Conservation (phyloP, 768 basidiomycete genomes). For the Pleurotus pulmonarius region DNA sequence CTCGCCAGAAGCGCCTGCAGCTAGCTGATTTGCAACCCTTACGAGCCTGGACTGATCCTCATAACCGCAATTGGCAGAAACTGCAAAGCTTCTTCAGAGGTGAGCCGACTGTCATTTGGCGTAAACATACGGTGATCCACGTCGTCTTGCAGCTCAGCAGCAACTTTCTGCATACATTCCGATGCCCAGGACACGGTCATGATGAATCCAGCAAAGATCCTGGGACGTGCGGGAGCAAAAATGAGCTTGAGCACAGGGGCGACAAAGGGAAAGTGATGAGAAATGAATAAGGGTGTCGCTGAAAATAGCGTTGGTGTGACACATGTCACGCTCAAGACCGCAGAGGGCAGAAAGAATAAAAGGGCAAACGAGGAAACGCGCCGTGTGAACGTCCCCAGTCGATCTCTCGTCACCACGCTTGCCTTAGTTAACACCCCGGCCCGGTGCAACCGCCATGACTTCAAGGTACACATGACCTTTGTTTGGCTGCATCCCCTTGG, state of each 20-base stretch:
- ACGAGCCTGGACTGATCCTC: neutral
- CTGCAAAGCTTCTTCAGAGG: neutral
- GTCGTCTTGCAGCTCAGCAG: slow-evolving; percentile 2
- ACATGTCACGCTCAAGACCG: slow-evolving; percentile 2
- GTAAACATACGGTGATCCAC: slow-evolving; percentile 1
- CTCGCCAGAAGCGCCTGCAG: slow-evolving; percentile 3
- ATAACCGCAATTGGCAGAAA: slow-evolving; percentile 1
- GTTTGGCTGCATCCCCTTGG: slow-evolving; percentile 6
- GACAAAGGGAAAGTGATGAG: slow-evolving; percentile 6
- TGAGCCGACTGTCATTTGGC: neutral
- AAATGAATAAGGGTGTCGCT: slow-evolving; percentile 2
- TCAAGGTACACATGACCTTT: slow-evolving; percentile 50
- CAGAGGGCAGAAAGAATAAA: slow-evolving; percentile 8
- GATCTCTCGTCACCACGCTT: slow-evolving; percentile 24
- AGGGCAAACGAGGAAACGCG: slow-evolving; percentile 47
- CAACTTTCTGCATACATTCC: neutral
- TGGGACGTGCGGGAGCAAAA: neutral
- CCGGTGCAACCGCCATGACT: slow-evolving; percentile 63
- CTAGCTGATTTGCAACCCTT: neutral
- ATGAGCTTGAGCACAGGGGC: neutral
- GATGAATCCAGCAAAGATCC: neutral
- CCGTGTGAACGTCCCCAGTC: slow-evolving; percentile 49
- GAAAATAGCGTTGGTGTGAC: slow-evolving; percentile 8
- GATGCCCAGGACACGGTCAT: slow-evolving; percentile 7
- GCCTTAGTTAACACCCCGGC: slow-evolving; percentile 39